Conservation (phyloP, 805 yeast species). For the Teunomyces pallodes region DNA sequence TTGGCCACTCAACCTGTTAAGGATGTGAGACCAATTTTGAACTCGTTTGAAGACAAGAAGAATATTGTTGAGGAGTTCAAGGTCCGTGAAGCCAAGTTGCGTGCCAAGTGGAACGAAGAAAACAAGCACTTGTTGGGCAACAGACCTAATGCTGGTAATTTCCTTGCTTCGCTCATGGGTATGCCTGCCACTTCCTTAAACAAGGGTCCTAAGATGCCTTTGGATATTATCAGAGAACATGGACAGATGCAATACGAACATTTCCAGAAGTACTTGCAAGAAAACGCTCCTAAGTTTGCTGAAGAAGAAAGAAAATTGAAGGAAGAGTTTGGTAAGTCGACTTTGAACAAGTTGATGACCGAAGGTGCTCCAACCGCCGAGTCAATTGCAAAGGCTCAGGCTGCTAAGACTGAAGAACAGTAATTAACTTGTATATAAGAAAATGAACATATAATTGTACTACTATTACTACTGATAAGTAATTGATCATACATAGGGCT, state of each 20-base stretch:
- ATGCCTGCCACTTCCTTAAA: conserved; percentile 42
- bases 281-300: conserved; percentile 62
- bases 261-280: conserved; percentile 62
- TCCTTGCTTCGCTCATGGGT: conserved; percentile 65
- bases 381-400: conserved; percentile 48
- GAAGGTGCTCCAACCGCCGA: conserved; percentile 81
- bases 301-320: conserved; percentile 86
- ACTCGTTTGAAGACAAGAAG: conserved; percentile 64
- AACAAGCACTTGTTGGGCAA: conserved; percentile 19
- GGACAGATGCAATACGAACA: conserved; percentile 86
- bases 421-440: conserved; percentile 1
- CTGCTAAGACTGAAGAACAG: conserved; percentile 21
- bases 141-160: conserved; percentile 45
- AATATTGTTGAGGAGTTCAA: conserved; percentile 77
- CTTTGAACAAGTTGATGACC: conserved; percentile 79
- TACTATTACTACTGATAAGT: background rate
- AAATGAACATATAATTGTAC: background rate
- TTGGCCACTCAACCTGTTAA: conserved; percentile 81
- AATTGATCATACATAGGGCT: too few species aligned
- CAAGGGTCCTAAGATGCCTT: conserved; percentile 68
- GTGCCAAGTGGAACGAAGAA: conserved; percentile 66
- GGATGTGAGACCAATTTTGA: conserved; percentile 87
- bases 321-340: conserved; percentile 76
- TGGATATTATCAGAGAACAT: conserved; percentile 85
- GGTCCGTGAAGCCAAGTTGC: conserved; percentile 70